Conservation (phyloP, 495 filamentous ascomycete genomes). For the Terfezia boudieri region DNA sequence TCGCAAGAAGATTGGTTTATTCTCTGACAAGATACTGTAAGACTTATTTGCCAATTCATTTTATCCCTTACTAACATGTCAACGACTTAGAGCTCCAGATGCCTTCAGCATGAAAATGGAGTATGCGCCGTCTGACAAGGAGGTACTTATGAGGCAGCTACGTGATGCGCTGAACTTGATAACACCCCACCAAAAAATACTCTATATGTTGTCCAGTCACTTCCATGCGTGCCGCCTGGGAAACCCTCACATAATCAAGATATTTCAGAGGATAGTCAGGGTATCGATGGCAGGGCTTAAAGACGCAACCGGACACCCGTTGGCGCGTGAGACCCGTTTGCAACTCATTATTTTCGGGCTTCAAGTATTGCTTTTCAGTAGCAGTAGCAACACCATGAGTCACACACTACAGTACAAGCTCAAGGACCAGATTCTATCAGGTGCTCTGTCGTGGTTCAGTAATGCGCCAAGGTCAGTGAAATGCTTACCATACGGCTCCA, state of each 20-base stretch:
- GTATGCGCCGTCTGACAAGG: constrained; percentile 73
- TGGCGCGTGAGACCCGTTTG: constrained; percentile 77
- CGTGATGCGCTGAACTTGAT: constrained; percentile 56
- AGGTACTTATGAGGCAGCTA: constrained; percentile 46
- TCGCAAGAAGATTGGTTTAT: constrained; percentile 52
- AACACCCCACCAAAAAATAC: constrained; percentile 60
- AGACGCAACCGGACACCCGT: constrained; percentile 50
- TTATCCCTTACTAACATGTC: not conserved
- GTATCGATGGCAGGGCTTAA: constrained; percentile 50
- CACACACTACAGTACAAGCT: constrained; percentile 42
- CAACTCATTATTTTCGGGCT: constrained; percentile 67
- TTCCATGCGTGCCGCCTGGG: constrained; percentile 75
- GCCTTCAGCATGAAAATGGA: constrained; percentile 82
- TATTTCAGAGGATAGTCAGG: constrained; percentile 58
- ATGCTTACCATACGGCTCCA: constrained; percentile 13
- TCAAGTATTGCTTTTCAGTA: constrained; percentile 46
- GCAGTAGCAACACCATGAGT: constrained; percentile 26
- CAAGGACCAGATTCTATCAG: constrained; percentile 72
- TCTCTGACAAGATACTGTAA: constrained; percentile 38
- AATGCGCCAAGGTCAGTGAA: constrained; percentile 33
- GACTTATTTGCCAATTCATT: constrained; percentile 23
- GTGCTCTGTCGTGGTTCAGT: constrained; percentile 70
- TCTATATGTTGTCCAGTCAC: constrained; percentile 80
- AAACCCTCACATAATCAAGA: constrained; percentile 51
- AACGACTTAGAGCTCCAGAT: constrained; percentile 40